Conservation (phyloP, 2,329 filamentous ascomycete species). For the Venturia asperata region DNA sequence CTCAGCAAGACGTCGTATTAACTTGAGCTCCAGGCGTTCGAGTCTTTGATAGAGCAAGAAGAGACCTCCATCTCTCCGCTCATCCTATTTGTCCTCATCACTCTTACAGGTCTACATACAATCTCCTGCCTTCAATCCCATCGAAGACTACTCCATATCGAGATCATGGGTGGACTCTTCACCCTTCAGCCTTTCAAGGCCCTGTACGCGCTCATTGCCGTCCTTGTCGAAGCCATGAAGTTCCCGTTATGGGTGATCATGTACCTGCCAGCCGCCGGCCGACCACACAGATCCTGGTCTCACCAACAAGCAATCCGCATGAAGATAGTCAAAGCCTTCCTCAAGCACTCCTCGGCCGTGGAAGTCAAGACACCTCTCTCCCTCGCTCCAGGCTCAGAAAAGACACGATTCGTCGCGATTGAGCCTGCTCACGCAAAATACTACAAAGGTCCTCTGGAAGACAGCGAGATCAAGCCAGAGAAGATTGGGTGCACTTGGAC, state of each 20-base stretch:
- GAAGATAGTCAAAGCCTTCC: constrained; percentile 29
- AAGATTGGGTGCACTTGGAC: constrained; percentile 40
- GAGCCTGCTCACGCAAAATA: constrained; percentile 23
- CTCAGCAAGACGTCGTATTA: background rate
- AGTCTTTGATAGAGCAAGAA: background rate
- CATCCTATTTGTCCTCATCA: background rate
- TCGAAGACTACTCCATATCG: background rate
- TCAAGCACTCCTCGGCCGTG: constrained; percentile 30
- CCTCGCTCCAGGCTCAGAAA: constrained; percentile 33
- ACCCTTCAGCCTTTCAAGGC: constrained; percentile 36
- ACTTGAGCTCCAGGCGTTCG: background rate
- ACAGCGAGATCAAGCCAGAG: constrained; percentile 31
- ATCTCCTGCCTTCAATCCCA: background rate
- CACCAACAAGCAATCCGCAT: constrained; percentile 34
- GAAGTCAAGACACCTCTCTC: constrained; percentile 28
- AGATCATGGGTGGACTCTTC: constrained; percentile 11
- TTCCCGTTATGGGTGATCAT: constrained; percentile 37
- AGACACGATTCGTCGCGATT: constrained; percentile 34
- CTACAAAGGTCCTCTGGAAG: constrained; percentile 31
- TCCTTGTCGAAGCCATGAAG: constrained; percentile 30
- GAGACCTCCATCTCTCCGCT: background rate
- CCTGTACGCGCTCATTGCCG: constrained; percentile 33
- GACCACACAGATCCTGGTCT: constrained; percentile 36
- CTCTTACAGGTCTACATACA: background rate
- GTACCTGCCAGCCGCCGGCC: constrained; percentile 31